These are phyloP conservation scores for Cercospora sp. DNA, from an alignment of 2,329 filamentous ascomycete species.

Conservation along the genomic window DNA sequence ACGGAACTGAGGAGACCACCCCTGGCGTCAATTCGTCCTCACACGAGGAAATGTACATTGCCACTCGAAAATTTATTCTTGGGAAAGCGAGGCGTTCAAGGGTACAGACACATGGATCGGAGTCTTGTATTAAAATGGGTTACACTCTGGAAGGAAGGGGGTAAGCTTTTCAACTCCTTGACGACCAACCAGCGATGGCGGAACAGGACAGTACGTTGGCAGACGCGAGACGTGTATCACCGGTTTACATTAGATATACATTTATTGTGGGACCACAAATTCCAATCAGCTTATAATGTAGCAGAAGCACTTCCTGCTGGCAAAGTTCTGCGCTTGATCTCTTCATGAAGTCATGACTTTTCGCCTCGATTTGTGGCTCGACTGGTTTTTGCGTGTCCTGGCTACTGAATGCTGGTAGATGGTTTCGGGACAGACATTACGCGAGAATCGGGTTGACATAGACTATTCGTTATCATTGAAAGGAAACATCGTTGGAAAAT, in stretches of 20 bases:
- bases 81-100: conserved; percentile 17
- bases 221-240: background rate
- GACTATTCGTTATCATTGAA: no score
- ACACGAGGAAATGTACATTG: background rate
- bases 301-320: background rate
- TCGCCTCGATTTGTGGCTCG: no score
- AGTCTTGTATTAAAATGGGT: background rate
- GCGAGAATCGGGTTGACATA: background rate
- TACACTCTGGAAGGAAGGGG: background rate
- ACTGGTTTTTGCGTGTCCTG: background rate
- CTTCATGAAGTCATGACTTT: background rate
- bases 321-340: background rate
- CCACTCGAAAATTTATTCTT: background rate
- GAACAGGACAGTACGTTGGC: background rate
- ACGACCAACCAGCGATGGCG: background rate
- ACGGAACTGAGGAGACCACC: no score
- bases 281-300: background rate
- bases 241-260: background rate
- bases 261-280: background rate
- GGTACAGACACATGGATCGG: background rate
- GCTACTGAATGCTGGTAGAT: no score
- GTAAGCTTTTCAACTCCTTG: background rate
- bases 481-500: background rate
- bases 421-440: background rate
- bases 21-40: no score